phyloP scores from a whole-genome alignment of 139 green algal species.

The Auxenochlorella protothecoides region DNA sequence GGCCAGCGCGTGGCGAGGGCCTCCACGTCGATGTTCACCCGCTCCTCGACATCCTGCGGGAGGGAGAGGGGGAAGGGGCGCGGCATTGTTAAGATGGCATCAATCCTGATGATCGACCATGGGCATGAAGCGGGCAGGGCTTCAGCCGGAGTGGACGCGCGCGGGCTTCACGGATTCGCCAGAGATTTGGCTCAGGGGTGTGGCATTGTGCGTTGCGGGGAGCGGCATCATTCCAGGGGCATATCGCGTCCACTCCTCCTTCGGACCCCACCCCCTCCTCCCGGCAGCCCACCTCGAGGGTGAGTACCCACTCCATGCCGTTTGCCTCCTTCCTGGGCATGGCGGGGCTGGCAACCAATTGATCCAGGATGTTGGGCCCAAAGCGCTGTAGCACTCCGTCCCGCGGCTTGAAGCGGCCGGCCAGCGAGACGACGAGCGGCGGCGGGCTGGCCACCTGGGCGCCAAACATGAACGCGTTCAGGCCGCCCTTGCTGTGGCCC shows the following conservation, averaged over 20 bases:
- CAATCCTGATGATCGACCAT: too few species aligned
- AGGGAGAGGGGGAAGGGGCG: too few species aligned
- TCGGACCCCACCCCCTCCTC: neutral
- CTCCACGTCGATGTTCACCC: neutral
- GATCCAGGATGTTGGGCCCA: conserved; percentile 31
- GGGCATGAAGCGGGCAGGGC: too few species aligned
- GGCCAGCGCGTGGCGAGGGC: neutral
- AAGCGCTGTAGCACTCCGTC: conserved; percentile 17
- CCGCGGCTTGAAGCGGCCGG: conserved; percentile 15
- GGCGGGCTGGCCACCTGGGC: conserved; percentile 7
- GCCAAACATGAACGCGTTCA: conserved; percentile 20
- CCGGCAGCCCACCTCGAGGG: conserved; percentile 4
- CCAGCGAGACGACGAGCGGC: conserved; percentile 16
- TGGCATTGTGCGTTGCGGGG: neutral
- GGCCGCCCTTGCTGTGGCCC: conserved; percentile 27
- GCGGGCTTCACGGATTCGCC: neutral
- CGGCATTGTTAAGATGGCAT: too few species aligned
- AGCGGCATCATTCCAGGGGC: neutral
- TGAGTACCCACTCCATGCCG: conserved; percentile 28
- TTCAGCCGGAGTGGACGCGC: neutral
- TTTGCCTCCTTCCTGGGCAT: conserved; percentile 13
- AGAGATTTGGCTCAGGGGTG: neutral
- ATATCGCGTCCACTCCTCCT: neutral
- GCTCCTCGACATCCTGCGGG: neutral
- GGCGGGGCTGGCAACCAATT: conserved; percentile 7